phyloP scores from a whole-genome alignment of 2,329 filamentous ascomycete genomes.

The Fusarium buharicum region DNA sequence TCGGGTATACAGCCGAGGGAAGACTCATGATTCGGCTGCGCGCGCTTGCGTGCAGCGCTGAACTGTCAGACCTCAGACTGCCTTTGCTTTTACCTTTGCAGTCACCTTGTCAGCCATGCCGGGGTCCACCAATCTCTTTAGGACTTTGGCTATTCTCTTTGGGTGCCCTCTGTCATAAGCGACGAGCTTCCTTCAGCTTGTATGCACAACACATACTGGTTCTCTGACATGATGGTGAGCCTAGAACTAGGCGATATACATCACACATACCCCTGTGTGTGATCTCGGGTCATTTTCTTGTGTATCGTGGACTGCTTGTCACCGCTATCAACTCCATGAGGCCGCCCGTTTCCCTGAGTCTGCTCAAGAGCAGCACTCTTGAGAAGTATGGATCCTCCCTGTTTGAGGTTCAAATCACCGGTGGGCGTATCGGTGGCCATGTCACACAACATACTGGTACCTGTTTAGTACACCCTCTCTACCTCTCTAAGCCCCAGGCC shows the following conservation, averaged over 20 bases:
- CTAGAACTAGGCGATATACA: background rate
- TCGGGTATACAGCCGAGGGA: conserved; percentile 32
- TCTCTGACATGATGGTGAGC: background rate
- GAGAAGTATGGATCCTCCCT: conserved; percentile 15
- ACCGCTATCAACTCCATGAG: background rate
- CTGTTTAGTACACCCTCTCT: conserved; percentile 15
- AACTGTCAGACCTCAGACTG: background rate
- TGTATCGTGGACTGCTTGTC: background rate
- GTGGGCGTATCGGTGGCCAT: conserved; percentile 9
- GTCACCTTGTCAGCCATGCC: conserved; percentile 7
- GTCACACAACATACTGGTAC: background rate
- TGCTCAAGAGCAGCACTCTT: conserved; percentile 13
- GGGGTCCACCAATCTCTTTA: conserved; percentile 3
- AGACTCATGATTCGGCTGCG: conserved; percentile 6
- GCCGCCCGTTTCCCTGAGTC: background rate
- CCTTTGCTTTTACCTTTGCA: background rate
- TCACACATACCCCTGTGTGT: background rate
- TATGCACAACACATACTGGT: background rate
- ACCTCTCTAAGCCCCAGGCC: background rate
- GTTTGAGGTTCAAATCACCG: conserved; percentile 39
- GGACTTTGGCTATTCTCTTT: background rate
- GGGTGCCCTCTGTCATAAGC: background rate
- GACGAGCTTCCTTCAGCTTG: conserved; percentile 5
- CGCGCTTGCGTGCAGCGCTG: background rate
- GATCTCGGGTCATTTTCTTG: background rate